Evolutionary conservation across 106 monocot species (phyloP).

Genomic region (Chionographis japonica): DNA sequence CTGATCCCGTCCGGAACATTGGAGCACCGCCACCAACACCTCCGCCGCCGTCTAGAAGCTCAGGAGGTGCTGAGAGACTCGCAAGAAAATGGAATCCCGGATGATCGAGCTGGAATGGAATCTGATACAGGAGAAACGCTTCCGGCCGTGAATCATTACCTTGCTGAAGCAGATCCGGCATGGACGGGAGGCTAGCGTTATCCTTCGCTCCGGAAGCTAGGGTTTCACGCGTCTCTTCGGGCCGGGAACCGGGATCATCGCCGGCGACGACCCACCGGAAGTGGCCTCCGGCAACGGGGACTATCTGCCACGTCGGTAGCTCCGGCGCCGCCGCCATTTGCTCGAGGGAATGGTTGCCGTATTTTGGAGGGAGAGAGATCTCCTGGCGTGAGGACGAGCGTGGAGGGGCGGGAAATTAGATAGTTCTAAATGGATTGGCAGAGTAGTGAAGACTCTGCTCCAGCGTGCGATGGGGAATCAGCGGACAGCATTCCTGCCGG

Average conservation of each 20-base stretch:
- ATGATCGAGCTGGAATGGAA: not conserved
- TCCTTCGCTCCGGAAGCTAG: slow-evolving; percentile 4
- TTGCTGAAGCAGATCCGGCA: slow-evolving; percentile 44
- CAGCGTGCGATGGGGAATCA: too few relatives aligned
- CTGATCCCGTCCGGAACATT: slow-evolving; percentile 47
- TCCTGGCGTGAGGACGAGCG: too few relatives aligned
- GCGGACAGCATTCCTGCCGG: too few relatives aligned
- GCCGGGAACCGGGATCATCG: not conserved
- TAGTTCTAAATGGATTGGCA: too few relatives aligned
- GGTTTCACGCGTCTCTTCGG: not conserved
- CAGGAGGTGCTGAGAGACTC: slow-evolving; percentile 8
- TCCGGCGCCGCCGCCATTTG: slow-evolving; percentile 15
- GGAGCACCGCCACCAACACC: slow-evolving; percentile 7
- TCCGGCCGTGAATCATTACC: slow-evolving; percentile 4
- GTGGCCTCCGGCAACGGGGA: slow-evolving; percentile 18
- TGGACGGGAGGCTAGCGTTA: slow-evolving; percentile 21
- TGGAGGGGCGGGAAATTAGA: too few relatives aligned
- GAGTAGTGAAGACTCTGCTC: too few relatives aligned
- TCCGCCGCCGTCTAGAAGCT: slow-evolving; percentile 1
- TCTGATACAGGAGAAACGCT: not conserved
- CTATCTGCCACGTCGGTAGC: slow-evolving; percentile 32
- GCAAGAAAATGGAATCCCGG: not conserved
- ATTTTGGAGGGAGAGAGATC: too few relatives aligned
- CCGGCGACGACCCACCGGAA: slow-evolving; percentile 31
- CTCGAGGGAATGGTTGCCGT: too few relatives aligned